These are phyloP conservation scores for Gracilariopsis chorda DNA, from an alignment of 23 red algal species.

Conservation along the genomic window DNA sequence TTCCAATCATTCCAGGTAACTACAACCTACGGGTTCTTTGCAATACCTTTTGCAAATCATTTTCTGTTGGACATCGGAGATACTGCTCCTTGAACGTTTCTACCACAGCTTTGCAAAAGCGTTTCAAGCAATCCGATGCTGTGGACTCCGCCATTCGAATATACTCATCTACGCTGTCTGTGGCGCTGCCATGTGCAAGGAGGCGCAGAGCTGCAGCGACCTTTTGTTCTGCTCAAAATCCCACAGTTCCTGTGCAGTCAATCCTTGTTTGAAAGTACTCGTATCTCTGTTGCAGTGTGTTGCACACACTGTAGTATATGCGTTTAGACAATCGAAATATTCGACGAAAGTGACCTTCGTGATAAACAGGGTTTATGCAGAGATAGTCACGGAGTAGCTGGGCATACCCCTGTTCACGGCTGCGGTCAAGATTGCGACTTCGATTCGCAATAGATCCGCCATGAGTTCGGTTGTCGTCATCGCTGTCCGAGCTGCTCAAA, in stretches of 20 bases:
- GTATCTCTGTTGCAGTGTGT: neutral
- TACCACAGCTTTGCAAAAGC: neutral
- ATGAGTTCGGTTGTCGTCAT: too few species aligned
- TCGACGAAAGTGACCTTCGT: neutral
- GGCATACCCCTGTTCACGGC: neutral
- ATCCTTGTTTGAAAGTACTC: neutral
- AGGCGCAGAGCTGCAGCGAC: neutral
- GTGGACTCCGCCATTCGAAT: neutral
- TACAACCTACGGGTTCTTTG: neutral
- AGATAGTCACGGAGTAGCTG: neutral
- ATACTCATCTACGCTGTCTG: neutral
- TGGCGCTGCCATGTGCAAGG: neutral
- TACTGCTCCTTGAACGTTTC: neutral
- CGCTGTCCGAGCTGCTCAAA: too few species aligned
- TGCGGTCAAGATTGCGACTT: neutral
- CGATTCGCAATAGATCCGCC: too few species aligned
- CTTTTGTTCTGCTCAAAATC: neutral
- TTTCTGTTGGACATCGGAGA: neutral
- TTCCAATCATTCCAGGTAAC: constrained; percentile 19
- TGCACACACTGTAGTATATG: neutral
- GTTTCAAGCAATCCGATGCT: neutral
- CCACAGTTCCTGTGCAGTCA: neutral
- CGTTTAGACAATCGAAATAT: neutral
- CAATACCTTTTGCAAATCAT: neutral
- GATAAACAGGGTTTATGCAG: neutral